Evolutionary conservation across 176 grass and related monocot species (phyloP), one percentile per base, ranked within the genome.

Genomic region (Musa beccarii): DNA sequence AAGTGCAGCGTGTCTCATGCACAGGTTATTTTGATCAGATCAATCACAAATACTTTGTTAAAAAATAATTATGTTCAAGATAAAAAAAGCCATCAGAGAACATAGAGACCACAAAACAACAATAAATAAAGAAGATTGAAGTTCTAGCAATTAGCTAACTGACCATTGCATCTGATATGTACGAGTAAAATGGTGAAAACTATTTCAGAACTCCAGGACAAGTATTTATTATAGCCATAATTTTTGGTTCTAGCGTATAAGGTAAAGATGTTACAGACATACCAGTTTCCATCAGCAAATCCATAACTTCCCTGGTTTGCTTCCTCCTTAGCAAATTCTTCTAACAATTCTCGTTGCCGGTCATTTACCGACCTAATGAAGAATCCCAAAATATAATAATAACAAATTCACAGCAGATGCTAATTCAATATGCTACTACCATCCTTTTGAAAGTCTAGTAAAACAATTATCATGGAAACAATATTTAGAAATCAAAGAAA

Each of bases 271-370:
- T 9, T 53, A 66, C 16, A 75, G 43, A 80, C 80, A 62, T 90
- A 98, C 94, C 82, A 93, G 69, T 89, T 98, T 81, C 75, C 90
- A 70, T 78, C 66, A 75, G 78, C 23, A 84, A 64, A 93, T 75
- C 62, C 69, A 75, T 70, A 84, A 0, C 80, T 85, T 77, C 89
- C 94, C 76, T 93, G 89, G 6, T 67, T 78, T 28, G 82, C 79
- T 86, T 90, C 88, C 86, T 98, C 94, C 62, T 78, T 50, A 59
- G 88, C 88, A 89, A 98, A 98, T 83, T 98, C 94, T 78, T 98
- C 94, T 78, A 98, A 87, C 74, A 93, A 76, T 78, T 29, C 72
- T 63, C 84, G 86, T 51, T 98, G 94, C 20, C 71, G 90, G 67
- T 93, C 90, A 81, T 71, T 93, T 71, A 98, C 94, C 51, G 80